Evolutionary conservation across 2,329 filamentous ascomycete genomes (phyloP).

Genomic region (Exophiala mesophila): DNA sequence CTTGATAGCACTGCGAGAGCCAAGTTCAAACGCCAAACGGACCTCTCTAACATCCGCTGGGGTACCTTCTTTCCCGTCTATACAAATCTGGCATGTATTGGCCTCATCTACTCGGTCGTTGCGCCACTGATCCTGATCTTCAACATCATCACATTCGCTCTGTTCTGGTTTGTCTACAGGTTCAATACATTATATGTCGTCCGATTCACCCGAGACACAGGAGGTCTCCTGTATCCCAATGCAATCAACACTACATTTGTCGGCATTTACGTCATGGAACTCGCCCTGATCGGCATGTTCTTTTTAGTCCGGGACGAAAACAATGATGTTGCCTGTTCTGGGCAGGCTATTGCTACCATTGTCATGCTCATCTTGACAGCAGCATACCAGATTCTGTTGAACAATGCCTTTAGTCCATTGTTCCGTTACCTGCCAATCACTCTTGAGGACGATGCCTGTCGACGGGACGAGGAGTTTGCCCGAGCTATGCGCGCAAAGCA

Average conservation of each 20-base stretch:
- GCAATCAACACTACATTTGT: constrained; percentile 96
- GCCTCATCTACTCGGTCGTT: constrained; percentile 80
- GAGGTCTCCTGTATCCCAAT: constrained; percentile 82
- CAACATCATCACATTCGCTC: constrained; percentile 82
- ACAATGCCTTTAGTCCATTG: constrained; percentile 76
- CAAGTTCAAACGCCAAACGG: constrained; percentile 83
- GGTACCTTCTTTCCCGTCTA: constrained; percentile 93
- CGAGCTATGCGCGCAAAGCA: constrained; percentile 68
- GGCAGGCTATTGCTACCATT: constrained; percentile 83
- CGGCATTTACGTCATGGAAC: constrained; percentile 89
- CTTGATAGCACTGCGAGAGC: constrained; percentile 74
- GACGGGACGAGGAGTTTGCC: constrained; percentile 86
- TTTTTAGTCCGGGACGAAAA: constrained; percentile 64
- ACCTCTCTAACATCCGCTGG: constrained; percentile 74
- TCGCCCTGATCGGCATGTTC: constrained; percentile 84
- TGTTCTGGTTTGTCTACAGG: constrained; percentile 93
- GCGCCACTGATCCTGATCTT: constrained; percentile 88
- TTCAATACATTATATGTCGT: constrained; percentile 96
- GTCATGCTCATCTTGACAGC: constrained; percentile 65
- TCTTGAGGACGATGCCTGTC: constrained; percentile 86
- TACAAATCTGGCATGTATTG: constrained; percentile 93
- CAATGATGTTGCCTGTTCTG: constrained; percentile 55
- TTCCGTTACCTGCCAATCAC: constrained; percentile 90
- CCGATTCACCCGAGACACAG: constrained; percentile 83
- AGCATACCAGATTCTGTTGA: constrained; percentile 74